These are phyloP conservation scores for Porcisia deanei DNA, from an alignment of 208 protist genomes.

Conservation along the genomic window DNA sequence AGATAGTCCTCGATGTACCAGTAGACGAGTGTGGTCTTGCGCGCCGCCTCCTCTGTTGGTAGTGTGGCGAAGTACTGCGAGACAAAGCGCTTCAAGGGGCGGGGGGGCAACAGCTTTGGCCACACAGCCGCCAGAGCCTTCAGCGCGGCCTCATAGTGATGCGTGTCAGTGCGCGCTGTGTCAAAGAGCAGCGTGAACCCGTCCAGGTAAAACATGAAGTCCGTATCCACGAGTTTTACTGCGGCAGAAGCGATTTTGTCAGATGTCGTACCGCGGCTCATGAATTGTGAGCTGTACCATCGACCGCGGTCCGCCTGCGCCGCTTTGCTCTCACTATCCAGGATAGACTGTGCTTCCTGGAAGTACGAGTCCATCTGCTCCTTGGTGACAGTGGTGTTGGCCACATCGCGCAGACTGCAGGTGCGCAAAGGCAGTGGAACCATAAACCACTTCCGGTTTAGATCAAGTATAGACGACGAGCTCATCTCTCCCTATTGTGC, in stretches of 20 bases:
- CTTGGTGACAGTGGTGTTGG: constrained; percentile 66
- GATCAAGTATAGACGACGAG: constrained; percentile 56
- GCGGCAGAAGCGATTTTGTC: constrained; percentile 89
- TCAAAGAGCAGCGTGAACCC: constrained; percentile 91
- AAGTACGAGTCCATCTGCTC: constrained; percentile 85
- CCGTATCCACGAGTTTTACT: constrained; percentile 88
- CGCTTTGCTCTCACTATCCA: constrained; percentile 62
- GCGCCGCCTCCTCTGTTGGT: constrained; percentile 55
- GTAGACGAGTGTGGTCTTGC: constrained; percentile 80
- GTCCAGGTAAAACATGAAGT: constrained; percentile 93
- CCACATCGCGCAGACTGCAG: constrained; percentile 90
- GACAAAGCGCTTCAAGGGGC: constrained; percentile 87
- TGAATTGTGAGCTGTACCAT: constrained; percentile 91
- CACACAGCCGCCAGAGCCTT: constrained; percentile 88
- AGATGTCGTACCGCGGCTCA: constrained; percentile 81
- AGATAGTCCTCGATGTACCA: constrained; percentile 93
- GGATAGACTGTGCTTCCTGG: constrained; percentile 73
- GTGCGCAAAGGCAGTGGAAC: constrained; percentile 69
- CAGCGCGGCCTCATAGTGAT: constrained; percentile 91
- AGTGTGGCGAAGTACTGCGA: constrained; percentile 92
- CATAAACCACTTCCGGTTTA: constrained; percentile 81
- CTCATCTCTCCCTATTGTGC: constrained; percentile 11
- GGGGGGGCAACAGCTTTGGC: constrained; percentile 83
- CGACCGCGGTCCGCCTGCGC: constrained; percentile 72
- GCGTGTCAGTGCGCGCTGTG: constrained; percentile 85